Conservation (phyloP, 106 monocot species). For the Posidonia australis region DNA sequence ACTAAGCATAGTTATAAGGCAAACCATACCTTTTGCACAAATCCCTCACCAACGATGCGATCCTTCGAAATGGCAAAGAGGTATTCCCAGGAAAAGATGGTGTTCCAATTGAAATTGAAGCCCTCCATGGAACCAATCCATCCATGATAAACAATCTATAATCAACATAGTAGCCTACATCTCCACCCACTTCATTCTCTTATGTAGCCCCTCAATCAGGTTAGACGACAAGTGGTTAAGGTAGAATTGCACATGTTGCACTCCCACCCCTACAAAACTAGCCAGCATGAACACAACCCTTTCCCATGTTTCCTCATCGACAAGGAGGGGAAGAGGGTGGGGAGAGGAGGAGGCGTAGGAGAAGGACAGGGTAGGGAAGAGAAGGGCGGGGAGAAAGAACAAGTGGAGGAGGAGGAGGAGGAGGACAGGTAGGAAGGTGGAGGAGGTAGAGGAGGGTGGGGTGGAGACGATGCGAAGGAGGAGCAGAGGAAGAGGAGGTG, state of each 20-base stretch:
- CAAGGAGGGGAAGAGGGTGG: too few relatives aligned
- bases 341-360: too few relatives aligned
- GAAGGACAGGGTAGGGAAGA: too few relatives aligned
- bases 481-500: too few relatives aligned
- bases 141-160: conserved; percentile 53
- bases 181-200: conserved; percentile 56
- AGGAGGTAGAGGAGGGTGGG: too few relatives aligned
- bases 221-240: conserved; percentile 49
- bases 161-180: conserved; percentile 46
- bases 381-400: too few relatives aligned
- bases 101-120: conserved; percentile 64
- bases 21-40: conserved; percentile 47
- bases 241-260: conserved; percentile 67
- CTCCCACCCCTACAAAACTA: conserved; percentile 33
- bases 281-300: conserved; percentile 39
- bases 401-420: too few relatives aligned
- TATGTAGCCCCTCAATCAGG: conserved; percentile 39
- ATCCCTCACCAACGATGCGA: conserved; percentile 36
- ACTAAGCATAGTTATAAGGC: conserved; percentile 19
- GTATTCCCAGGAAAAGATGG: conserved; percentile 51
- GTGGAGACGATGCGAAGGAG: too few relatives aligned
- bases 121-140: conserved; percentile 79
- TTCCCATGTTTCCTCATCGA: too few relatives aligned
- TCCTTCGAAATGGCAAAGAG: conserved; percentile 28
- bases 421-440: too few relatives aligned